Percentiles rank a stretch among this genome's conserved stretches.
These are phyloP conservation scores for Pseudovirgaria hyperparasitica DNA, from an alignment of 2,329 filamentous ascomycete genomes.

Conservation along the genomic window DNA sequence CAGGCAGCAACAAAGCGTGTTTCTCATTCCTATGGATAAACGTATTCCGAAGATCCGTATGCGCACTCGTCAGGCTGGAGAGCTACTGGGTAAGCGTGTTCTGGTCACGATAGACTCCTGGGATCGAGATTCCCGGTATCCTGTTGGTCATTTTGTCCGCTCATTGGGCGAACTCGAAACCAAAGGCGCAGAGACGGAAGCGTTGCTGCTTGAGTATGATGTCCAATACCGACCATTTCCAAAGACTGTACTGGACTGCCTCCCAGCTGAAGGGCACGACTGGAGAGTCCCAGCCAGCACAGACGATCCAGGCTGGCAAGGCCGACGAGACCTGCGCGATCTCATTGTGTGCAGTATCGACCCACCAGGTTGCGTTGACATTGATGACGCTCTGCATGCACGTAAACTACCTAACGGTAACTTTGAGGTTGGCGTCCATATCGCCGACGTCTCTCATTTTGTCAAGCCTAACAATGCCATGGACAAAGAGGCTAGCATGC, in stretches of 20 bases:
- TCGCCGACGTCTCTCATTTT: conserved; percentile 98
- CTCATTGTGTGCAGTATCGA: conserved; percentile 96
- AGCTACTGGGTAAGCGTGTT: conserved; percentile 82
- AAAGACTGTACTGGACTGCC: conserved; percentile 85
- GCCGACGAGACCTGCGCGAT: conserved; percentile 69
- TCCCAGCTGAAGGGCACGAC: conserved; percentile 81
- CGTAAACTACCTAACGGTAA: conserved; percentile 79
- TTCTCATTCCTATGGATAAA: conserved; percentile 96
- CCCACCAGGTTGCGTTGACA: conserved; percentile 90
- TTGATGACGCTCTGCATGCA: conserved; percentile 92
- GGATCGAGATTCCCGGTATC: conserved; percentile 87
- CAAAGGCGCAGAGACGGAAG: conserved; percentile 96
- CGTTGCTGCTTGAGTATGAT: conserved; percentile 85
- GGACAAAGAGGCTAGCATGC: conserved; percentile 87
- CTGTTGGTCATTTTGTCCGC: conserved; percentile 84
- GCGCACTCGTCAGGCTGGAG: conserved; percentile 76
- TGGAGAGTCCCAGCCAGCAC: conserved; percentile 79
- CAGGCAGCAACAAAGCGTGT: conserved; percentile 80
- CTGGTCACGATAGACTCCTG: conserved; percentile 89
- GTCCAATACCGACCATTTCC: conserved; percentile 97
- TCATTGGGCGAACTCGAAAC: conserved; percentile 88
- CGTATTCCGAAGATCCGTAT: conserved; percentile 92
- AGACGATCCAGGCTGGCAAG: conserved; percentile 77
- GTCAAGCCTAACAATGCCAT: conserved; percentile 95
- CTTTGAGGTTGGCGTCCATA: conserved; percentile 92